A percentile compares a stretch with the other conserved stretches of the same genome.
These are phyloP conservation scores for Nitzschia sp. DNA, from an alignment of 108 stramenopile genomes.

Conservation along the genomic window DNA sequence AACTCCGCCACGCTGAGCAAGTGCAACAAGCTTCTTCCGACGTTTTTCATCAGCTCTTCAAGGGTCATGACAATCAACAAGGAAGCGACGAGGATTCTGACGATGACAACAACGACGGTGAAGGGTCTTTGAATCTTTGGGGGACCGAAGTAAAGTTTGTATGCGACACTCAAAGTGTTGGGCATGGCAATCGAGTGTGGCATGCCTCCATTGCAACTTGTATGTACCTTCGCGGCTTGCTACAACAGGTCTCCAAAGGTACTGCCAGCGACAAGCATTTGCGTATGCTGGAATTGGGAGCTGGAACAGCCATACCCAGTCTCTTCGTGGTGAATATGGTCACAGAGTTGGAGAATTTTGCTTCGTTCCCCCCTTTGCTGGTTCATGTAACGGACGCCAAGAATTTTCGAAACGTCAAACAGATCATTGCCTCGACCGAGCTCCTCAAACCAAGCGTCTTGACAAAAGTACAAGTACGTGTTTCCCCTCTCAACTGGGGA, in stretches of 20 bases:
- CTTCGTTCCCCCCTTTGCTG: not conserved
- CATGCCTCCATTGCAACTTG: conserved; percentile 34
- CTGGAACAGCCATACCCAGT: conserved; percentile 32
- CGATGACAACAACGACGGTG: conserved; percentile 8
- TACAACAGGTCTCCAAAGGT: not conserved
- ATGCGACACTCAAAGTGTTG: conserved; percentile 10
- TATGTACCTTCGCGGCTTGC: conserved; percentile 10
- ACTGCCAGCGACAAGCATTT: not conserved
- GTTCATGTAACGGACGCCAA: conserved; percentile 27
- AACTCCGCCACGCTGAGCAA: conserved; percentile 7
- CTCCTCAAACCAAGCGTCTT: not conserved
- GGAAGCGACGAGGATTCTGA: conserved; percentile 4
- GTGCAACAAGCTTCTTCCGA: not conserved
- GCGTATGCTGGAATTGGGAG: conserved; percentile 23
- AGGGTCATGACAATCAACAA: conserved; percentile 1
- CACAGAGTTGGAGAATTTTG: not conserved
- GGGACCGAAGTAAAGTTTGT: not conserved
- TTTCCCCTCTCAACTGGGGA: conserved; percentile 35
- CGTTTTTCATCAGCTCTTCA: not conserved
- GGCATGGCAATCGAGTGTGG: conserved; percentile 35
- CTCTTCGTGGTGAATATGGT: conserved; percentile 3
- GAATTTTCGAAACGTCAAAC: conserved; percentile 25
- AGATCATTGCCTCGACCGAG: conserved; percentile 19
- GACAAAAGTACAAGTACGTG: not conserved
- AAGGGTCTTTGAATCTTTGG: not conserved